These are phyloP conservation scores for Globisporangium megalacanthum DNA, from an alignment of 352 stramenopile genomes.

Conservation along the genomic window DNA sequence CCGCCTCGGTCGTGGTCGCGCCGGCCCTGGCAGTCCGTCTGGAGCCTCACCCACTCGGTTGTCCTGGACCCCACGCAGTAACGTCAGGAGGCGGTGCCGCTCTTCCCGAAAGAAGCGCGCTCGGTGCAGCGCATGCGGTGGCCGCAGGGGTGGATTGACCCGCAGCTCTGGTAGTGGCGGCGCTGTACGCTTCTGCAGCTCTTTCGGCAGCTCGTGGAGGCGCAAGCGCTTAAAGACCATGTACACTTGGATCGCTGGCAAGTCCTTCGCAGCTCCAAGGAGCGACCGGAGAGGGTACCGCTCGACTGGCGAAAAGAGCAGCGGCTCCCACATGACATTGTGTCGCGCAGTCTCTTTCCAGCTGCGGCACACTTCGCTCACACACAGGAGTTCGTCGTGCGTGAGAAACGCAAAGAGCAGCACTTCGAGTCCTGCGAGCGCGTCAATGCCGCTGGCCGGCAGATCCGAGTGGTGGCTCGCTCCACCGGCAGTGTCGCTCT, in stretches of 20 bases:
- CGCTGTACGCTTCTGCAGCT: not conserved
- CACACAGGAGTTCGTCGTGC: constrained; percentile 32
- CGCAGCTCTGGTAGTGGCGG: not conserved
- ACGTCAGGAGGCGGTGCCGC: constrained; percentile 13
- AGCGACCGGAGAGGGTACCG: constrained; percentile 57
- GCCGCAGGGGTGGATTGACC: not conserved
- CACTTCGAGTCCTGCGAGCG: constrained; percentile 48
- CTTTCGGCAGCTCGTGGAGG: constrained; percentile 19
- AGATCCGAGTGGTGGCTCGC: not conserved
- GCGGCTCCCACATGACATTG: constrained; percentile 64
- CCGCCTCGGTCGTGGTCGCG: not conserved
- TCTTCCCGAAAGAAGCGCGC: constrained; percentile 8
- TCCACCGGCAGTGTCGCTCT: constrained; percentile 8
- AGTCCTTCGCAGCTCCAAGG: constrained; percentile 28
- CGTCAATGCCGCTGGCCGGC: constrained; percentile 29
- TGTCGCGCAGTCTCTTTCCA: constrained; percentile 50
- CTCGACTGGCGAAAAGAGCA: constrained; percentile 52
- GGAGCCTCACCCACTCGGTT: not conserved
- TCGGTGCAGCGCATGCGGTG: not conserved
- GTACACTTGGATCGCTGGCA: constrained; percentile 70
- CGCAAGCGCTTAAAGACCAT: constrained; percentile 61
- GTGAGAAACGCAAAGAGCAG: constrained; percentile 62
- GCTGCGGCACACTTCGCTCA: constrained; percentile 42
- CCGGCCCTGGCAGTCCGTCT: not conserved
- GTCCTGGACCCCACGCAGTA: constrained; percentile 4